Conservation (phyloP, 2,329 filamentous ascomycete species). For the Geosmithia putterillii region DNA sequence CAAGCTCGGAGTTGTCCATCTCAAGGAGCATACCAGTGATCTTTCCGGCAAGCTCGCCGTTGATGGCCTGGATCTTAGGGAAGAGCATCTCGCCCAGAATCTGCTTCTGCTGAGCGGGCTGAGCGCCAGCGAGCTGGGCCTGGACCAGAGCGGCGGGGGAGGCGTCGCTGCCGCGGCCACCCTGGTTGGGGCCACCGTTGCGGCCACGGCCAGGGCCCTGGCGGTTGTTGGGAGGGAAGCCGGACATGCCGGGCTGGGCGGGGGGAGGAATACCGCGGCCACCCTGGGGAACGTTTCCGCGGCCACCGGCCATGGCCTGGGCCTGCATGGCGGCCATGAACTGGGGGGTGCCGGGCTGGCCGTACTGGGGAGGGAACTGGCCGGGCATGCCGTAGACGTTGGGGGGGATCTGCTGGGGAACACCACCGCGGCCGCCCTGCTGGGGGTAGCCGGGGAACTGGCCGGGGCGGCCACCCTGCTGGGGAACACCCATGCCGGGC, state of each 20-base stretch:
- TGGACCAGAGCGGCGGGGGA: conserved; percentile 31
- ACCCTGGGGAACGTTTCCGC: conserved; percentile 49
- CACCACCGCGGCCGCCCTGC: conserved; percentile 77
- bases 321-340: conserved; percentile 77
- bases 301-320: conserved; percentile 47
- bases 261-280: conserved; percentile 63
- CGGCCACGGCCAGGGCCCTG: conserved; percentile 38
- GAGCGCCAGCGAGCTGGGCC: conserved; percentile 41
- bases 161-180: conserved; percentile 27
- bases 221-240: conserved; percentile 44
- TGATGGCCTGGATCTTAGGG: conserved; percentile 92
- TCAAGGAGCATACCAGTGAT: conserved; percentile 99
- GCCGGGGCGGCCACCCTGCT: conserved; percentile 69
- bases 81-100: conserved; percentile 95
- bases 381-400: conserved; percentile 73
- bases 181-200: conserved; percentile 28
- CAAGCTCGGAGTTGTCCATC: conserved; percentile 94
- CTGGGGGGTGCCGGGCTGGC: conserved; percentile 67
- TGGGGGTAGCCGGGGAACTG: conserved; percentile 81
- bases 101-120: conserved; percentile 85
- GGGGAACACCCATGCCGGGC: conserved; percentile 52
- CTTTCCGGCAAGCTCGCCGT: conserved; percentile 94
- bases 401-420: conserved; percentile 77
- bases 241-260: conserved; percentile 38
- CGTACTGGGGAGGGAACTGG: conserved; percentile 72